A percentile compares a stretch with the other conserved stretches of the same genome.
Evolutionary conservation across 306 rosid species (phyloP).

Genomic region (Lathyrus sativus): DNA sequence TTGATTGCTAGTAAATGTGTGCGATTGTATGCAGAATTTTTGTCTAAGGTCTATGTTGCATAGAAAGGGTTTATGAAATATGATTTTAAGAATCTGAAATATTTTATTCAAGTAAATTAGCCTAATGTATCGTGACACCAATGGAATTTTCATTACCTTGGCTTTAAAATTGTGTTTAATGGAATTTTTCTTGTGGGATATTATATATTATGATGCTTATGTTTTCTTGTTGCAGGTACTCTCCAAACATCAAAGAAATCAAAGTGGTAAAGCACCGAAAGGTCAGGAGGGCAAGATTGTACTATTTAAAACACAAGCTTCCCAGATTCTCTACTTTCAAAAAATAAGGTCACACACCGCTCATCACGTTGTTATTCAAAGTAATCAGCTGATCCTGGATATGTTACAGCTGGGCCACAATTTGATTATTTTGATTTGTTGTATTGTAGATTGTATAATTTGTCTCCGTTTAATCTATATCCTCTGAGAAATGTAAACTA

Average conservation of each 20-base stretch:
- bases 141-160: neutral
- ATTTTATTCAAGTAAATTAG: conserved; percentile 12
- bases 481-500: conserved; percentile 20
- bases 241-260: conserved; percentile 89
- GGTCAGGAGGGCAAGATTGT: conserved; percentile 88
- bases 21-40: conserved; percentile 14
- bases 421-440: conserved; percentile 36
- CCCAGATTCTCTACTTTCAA: conserved; percentile 95
- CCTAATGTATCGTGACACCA: conserved; percentile 3
- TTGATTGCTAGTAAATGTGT: neutral
- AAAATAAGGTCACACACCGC: conserved; percentile 43
- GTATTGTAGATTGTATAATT: conserved; percentile 41
- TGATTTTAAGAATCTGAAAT: neutral
- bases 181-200: conserved; percentile 17
- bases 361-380: conserved; percentile 34
- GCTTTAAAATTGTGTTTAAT: conserved; percentile 19
- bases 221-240: conserved; percentile 64
- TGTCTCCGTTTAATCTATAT: conserved; percentile 30
- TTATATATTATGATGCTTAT: conserved; percentile 27
- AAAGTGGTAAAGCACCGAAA: conserved; percentile 80
- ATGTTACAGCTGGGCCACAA: conserved; percentile 36
- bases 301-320: conserved; percentile 91
- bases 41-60: neutral
- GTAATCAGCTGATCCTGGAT: conserved; percentile 33
- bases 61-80: neutral